Base-by-base conservation (phyloP, 2,329 filamentous ascomycete genomes). In the Trichophyton rubrum region DNA sequence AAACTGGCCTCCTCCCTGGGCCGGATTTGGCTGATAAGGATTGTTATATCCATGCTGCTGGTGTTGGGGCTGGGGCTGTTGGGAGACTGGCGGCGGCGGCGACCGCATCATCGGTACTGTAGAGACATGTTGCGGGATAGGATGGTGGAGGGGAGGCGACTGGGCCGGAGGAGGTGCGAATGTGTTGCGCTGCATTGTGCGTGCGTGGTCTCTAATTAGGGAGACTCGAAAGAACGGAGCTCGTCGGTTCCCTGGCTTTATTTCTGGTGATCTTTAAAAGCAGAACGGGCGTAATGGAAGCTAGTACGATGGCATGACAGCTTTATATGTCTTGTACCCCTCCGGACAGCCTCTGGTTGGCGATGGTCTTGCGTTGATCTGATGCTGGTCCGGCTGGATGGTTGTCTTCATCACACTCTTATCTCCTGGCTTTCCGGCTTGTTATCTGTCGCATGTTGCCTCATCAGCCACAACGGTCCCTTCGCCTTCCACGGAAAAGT, bases 51-150 rank as follows among this genome's bases (percentile, higher is more conserved):
- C 69, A 64, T 35, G 51, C 51, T 55, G 51, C 27, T 53, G 49
- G 17, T 53, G 49, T 13, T 53, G 49, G 13, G 33, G 51, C 51
- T 55, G 51, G 0, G 85, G 82, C 70, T 89, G 87, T 65, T 90
- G 89, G 38, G 86, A 85, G 69, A 85, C 83, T 58, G 81, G 81
- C 41, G 89, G 92, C 63, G 93, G 92, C 63, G 93, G 93, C 62
- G 93, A 97, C 74, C 95, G 86, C 73, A 99, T 85, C 78, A 97
- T 93, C 51, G 93, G 93, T 57, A 99, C 93, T 62, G 91, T 95
- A 71, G 93, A 97, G 69, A 97, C 92, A 80, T 99, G 93, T 76
- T 99, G 93, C 64, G 93, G 93, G 62, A 97, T 90, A 62, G 93
- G 93, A 73, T 97, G 93, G 76, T 97, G 93, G 68, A 97, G 85